Base-by-base conservation (phyloP, 768 basidiomycete genomes). In the Tylopilus balloui region DNA sequence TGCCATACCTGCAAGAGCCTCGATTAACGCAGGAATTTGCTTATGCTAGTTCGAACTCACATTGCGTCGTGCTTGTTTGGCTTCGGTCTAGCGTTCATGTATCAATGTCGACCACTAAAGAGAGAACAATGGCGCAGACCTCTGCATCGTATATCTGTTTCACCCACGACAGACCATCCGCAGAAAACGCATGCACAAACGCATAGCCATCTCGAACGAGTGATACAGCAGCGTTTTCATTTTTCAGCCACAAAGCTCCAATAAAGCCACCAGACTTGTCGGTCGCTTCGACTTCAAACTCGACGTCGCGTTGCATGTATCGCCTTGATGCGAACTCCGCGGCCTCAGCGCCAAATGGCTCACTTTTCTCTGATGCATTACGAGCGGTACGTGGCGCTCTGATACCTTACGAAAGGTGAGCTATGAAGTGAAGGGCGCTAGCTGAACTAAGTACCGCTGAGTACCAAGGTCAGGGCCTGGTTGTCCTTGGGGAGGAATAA, bases 241-340 rank as follows among this genome's bases (percentile, higher is more conserved):
- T 82, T 64, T 92, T 95, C 57, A 88, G 48, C 67, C 86, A 94
- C 47, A 98, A 74, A 1, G 86, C 70, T 13, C 94, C 94, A 55
- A 97, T 94, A 69, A 95, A 97, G 3, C 96, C 96, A 32, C 95
- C 95, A 4, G 87, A 85, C 69, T 96, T 97, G 73, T 99, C 95
- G 14, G 86, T 80, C 14, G 79, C 78, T 50, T 95, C 91, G 39
- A 97, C 84, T 58, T 91, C 88, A 51, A 98, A 84, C 66, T 99
- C 95, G 6, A 92, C 84, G 61, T 99, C 95, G 24, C 95, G 82
- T 66, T 99, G 95, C 86, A 97, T 86, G 64, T 86, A 93, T 52
- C 79, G 78, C 36, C 82, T 79, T 8, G 79, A 78, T 3, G 91
- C 77, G 59, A 89, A 97, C 32, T 91, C 86, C 5, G 79, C 73